Evolutionary conservation across 2,329 filamentous ascomycete genomes (phyloP), one percentile per base, ranked within the genome.

Genomic region (Kalmusia sp.): DNA sequence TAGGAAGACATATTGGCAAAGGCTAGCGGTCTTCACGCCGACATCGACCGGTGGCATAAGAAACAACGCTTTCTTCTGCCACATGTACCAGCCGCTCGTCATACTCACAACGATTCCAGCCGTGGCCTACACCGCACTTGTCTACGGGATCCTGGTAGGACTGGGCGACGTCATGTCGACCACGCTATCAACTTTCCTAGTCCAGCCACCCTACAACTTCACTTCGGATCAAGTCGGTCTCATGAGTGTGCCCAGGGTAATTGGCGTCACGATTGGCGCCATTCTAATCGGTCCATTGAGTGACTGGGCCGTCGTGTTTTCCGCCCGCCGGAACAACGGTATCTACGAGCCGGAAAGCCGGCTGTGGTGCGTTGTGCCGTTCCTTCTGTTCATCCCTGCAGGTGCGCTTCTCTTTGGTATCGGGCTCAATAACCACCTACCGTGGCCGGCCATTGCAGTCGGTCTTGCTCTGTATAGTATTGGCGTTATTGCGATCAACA

Each of bases 261-360:
- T 80, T 34, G 77, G 77, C 0, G 64, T 62, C 11, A 67, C 69
- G 2, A 31, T 79, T 2, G 76, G 70, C 2, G 11, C 53, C 22
- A 27, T 56, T 33, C 30, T 48, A 4, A 51, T 61, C 65, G n/a
- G 14, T 73, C 6, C 55, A 69, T 46, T 61, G 35, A 59, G 41
- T 21, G 59, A 61, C 35, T 47, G 41, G 27, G 47, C 15, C 3
- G 74, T 76, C 30, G 17, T 79, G 1, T 68, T 40, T 1, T 55
- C 77, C 2, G 65, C 77, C 0, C 67, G 64, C 22, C 60, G 72
- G 7, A 77, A 77, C 40, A 59, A 62, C 1, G 77, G 77, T 1
- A 68, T 78, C 4, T 77, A 74, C 47, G 78, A 81, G 40, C 79
- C 78, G 0, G 77, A 81, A 52, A 77, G 76, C 67, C 69, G 78